Evolutionary conservation across 1,284 basidiomycete genomes (phyloP), one percentile per base, ranked within the genome.

Genomic region (Moesziomyces sp.): DNA sequence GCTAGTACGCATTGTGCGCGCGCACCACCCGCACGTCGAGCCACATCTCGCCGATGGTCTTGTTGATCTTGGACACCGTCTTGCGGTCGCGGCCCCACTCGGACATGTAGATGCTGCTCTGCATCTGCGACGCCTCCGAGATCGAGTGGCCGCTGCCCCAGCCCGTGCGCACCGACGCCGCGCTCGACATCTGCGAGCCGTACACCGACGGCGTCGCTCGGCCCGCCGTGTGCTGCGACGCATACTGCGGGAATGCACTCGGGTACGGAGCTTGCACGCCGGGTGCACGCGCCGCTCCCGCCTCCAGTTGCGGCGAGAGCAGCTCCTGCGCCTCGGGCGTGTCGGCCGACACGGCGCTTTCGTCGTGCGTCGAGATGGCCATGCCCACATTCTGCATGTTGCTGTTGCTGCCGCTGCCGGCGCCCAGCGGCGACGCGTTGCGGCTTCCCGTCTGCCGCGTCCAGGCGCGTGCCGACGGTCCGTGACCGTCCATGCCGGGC

Each of bases 41-140:
- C 71, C 71, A 77, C 68, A 77, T 65, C 50, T 64, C 66, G 18
- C 78, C 78, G 34, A 76, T 70, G 14, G 70, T 78, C 74, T 79
- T 79, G 59, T 74, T 67, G 52, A 79, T 63, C 67, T 76, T 78
- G 48, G 69, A 58, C 14, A 77, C 65, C 9, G 67, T 71, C 53
- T 74, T 74, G 21, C 72, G 44, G 43, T 74, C 72, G 16, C 63
- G 44, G 18, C 66, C 74, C 70, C 70, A 70, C 23, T 77, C 74
- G 5, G 63, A 62, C 66, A 70, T 60, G 55, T 71, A 70, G 51
- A 70, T 67, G 45, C 58, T 67, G 59, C 72, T 74, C 53, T 74
- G 72, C 50, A 67, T 49, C 16, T 54, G 46, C 21, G 55, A 59
- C 5, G 63, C 63, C 21, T 74, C 75, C 28, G 74, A 76, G 48